Base-by-base conservation (phyloP, 2,329 filamentous ascomycete genomes). In the Hymenoscyphus scutula region DNA sequence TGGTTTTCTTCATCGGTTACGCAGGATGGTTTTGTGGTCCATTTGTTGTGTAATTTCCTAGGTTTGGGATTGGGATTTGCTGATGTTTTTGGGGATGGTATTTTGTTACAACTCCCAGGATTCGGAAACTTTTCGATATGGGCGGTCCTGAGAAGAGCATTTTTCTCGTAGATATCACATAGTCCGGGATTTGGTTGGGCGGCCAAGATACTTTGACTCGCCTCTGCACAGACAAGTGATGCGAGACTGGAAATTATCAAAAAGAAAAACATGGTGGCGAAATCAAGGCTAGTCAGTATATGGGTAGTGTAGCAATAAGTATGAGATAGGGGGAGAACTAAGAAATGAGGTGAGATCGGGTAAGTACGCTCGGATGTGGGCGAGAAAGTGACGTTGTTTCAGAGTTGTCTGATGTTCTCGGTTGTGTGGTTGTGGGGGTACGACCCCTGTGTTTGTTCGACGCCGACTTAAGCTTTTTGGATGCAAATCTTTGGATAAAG, bases 11-110 rank as follows among this genome's bases (percentile, higher is more conserved):
- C 56, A 32, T 68, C 64, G n/a, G 58, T 57, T 3, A 68, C 45
- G 56, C 70, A 72, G 56, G 60, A 53, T 41, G 67, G 67, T 48
- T 66, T 59, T 27, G 59, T 62, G 19, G 70, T 68, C 70, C 70
- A 72, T 11, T 62, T 25, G n/a, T 15, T 60, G 2, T 32, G 29
- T 55, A 23, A 15, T 23, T 65, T 45, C 17, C 32, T 32, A 27
- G 38, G 34, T 13, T n/a, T 53, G 10, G 55, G 48, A 19, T 63
- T 59, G 15, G 60, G 55, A 5, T 23, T 61, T 32, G 55, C 38
- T 45, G 25, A 25, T 4, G 29, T 13, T 19, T 27, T 37, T 41
- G 56, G 37, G 15, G 30, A 15, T 2, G 29, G 32, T 34, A 8
- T 6, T 45, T 29, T 10, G 15, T 27, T 8, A 37, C 53, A 60